Base-by-base conservation (phyloP, 225 moss, liverwort and hornwort species). In the Physcomitrium patens region DNA sequence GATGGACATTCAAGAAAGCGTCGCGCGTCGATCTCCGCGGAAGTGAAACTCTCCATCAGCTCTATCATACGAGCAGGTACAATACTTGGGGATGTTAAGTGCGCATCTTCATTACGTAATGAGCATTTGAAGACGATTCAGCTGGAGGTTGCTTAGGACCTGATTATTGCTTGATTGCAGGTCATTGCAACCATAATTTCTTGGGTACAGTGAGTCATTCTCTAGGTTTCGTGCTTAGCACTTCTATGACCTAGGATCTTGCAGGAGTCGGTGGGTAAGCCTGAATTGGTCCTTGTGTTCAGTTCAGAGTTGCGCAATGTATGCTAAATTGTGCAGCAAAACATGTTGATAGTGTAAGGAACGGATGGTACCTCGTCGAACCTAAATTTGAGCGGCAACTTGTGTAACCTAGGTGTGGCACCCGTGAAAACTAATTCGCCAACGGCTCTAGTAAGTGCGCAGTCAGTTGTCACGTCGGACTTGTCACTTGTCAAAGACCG, bases 31-130 rank as follows among this genome's bases (percentile, higher is more conserved):
- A 75, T 78, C 51, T 62, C 23, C 31, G 63, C 62, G n/a, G 65
- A 22, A 66, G 71, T 71, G 55, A 74, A 55, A 63, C 71, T 70
- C 70, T 84, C 71, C 55, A 79, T 76, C 44, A 76, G 67, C 72
- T 68, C 79, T 57, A 79, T 79, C 68, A 68, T 79, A 56, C 72
- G 71, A 72, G 79, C 76, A 43, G 71, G 75, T 81, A 84, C 70
- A 74, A 51, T n/a, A 44, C 23, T 48, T 62, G 53, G 63, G 26
- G 43, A 22, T 77, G 37, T 26, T 26, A 42, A 69, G 43, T 68
- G 41, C 27, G 48, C 42, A 43, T 41, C 57, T 60, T 44, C 45
- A 23, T 72, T 43, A 64, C 54, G 67, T 72, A 68, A 22, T 55
- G 47, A 78, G 19, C 49, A 80, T 57, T 65, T 15, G 56, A 16